phyloP scores from a whole-genome alignment of 2,329 filamentous ascomycete species.

The Colletotrichum plurivorum region DNA sequence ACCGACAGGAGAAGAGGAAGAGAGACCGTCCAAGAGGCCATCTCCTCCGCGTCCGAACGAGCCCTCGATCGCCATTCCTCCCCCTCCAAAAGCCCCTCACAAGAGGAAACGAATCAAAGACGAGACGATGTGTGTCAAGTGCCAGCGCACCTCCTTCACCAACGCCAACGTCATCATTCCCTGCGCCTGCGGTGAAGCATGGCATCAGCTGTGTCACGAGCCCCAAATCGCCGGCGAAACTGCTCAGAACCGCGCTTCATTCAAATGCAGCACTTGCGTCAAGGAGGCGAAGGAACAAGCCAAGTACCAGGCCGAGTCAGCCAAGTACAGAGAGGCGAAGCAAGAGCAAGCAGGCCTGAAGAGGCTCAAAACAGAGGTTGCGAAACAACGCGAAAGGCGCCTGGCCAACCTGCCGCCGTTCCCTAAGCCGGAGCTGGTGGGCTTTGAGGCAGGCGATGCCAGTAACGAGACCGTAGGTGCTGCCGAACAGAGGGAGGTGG shows the following conservation, averaged over 20 bases:
- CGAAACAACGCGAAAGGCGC: constrained; percentile 49
- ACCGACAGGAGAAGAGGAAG: not conserved
- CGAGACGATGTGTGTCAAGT: constrained; percentile 42
- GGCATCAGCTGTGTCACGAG: constrained; percentile 46
- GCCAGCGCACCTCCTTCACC: constrained; percentile 41
- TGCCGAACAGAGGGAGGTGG: not conserved
- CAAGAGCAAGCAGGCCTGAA: constrained; percentile 39
- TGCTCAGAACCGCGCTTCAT: constrained; percentile 37
- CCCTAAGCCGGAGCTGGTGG: constrained; percentile 54
- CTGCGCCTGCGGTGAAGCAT: constrained; percentile 44
- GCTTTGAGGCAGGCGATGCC: constrained; percentile 54
- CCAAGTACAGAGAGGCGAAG: constrained; percentile 40
- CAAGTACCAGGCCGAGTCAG: constrained; percentile 35
- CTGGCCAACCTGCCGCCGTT: constrained; percentile 52
- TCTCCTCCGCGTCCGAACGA: not conserved
- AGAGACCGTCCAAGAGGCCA: not conserved
- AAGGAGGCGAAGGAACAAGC: constrained; percentile 40
- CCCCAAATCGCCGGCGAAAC: constrained; percentile 37
- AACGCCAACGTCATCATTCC: constrained; percentile 43
- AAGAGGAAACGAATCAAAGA: constrained; percentile 40
- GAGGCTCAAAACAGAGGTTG: constrained; percentile 47
- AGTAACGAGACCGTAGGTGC: constrained; percentile 49
- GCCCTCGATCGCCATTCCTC: not conserved
- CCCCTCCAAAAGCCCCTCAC: constrained; percentile 26
- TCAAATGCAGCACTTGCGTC: constrained; percentile 42